Conservation (phyloP, 2,329 filamentous ascomycete species). For the Colletotrichum theobromicola region DNA sequence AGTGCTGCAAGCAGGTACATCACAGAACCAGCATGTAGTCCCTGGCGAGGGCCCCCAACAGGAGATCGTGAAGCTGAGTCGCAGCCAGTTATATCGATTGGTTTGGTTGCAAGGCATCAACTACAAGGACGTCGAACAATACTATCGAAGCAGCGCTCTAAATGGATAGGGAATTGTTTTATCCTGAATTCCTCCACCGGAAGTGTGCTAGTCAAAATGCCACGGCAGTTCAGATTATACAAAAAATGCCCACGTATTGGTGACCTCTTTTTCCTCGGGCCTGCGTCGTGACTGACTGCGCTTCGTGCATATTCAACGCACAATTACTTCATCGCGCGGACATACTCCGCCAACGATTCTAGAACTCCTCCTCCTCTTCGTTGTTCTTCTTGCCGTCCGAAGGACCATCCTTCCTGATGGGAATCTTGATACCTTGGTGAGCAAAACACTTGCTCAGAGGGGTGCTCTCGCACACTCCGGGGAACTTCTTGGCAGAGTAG, state of each 20-base stretch:
- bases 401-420: slow-evolving; percentile 81
- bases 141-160: no score
- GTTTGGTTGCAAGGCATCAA: not conserved
- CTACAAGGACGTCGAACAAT: not conserved
- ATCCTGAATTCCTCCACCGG: not conserved
- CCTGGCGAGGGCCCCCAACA: not conserved
- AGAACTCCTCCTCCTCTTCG: slow-evolving; percentile 53
- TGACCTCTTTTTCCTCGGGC: not conserved
- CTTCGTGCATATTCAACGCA: not conserved
- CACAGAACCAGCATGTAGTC: not conserved
- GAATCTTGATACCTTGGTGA: slow-evolving; percentile 93
- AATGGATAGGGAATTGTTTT: not conserved
- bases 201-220: not conserved
- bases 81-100: not conserved
- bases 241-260: not conserved
- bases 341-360: not conserved
- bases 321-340: not conserved
- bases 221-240: not conserved
- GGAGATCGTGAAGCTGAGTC: not conserved
- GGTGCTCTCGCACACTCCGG: slow-evolving; percentile 94
- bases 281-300: not conserved
- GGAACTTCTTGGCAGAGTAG: slow-evolving; percentile 97
- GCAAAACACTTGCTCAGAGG: slow-evolving; percentile 91
- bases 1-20: not conserved
- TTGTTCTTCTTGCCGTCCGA: slow-evolving; percentile 54